Base-by-base conservation (phyloP, 352 stramenopile species). In the Phytopythium kandeliae region DNA sequence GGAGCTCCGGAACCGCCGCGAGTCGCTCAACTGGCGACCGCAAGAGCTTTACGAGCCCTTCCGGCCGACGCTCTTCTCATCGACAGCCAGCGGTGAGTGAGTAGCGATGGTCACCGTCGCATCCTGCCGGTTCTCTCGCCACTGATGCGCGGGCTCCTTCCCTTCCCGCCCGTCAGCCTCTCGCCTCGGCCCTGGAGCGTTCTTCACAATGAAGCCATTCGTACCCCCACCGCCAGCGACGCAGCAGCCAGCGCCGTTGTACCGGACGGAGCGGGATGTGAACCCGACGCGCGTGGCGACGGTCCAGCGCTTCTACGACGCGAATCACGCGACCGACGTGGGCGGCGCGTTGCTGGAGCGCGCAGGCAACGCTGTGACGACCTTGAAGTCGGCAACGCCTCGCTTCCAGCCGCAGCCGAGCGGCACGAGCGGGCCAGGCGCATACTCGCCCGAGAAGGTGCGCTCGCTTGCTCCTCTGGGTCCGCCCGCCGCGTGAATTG, bases 41-140 rank as follows among this genome's bases (percentile, higher is more conserved):
- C 75, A 85, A 41, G 24, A 61, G 30, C 71, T 75, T 19, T 87
- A 85, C 52, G 38, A 61, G 16, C 48, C 72, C 16, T 87, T 85
- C 41, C 73, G 75, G 19, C 43, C 37, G 4, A 87, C 75, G 4
- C 51, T 68, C 33, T 83, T 87, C 44, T 64, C 54, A n/a, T 44
- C 22, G 24, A 16, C 28, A 9, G 6, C 25, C 45, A 8, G 26
- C 45, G n/a, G 24, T 53, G 15, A 12, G n/a, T 36, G 24, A 11
- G 34, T 13, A 2, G 7, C 15, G 13, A 37, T 16, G 16, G 17
- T 15, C 1, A 25, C 38, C 4, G n/a, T 2, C n/a, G 31, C 35
- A 31, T 17, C 2, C 9, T 36, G 15, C 16, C 12, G 15, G n/a
- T 45, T 33, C 24, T 44, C 47, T 17, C 26, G 15, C 4, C 25